Base-by-base conservation (phyloP, 108 stramenopile genomes). In the Hondaea fermentalgiana region DNA sequence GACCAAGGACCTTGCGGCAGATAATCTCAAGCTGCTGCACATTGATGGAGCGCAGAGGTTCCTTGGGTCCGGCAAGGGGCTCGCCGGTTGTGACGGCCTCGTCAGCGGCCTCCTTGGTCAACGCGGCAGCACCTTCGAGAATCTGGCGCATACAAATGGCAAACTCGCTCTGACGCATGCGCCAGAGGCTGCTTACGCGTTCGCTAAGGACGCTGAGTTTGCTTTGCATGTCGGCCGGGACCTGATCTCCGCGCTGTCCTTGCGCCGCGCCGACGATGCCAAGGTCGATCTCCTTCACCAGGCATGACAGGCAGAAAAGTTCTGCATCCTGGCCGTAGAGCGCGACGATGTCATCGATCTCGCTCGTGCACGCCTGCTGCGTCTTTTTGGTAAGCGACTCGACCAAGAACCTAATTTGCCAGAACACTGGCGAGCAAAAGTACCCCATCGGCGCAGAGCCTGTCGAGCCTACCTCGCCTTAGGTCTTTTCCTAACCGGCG, bases 371-470 rank as follows among this genome's bases (percentile, higher is more conserved):
- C 5, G 57, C 57, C 16, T 87, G 23, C 16, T 42, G 42, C 29
- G 55, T 29, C 28, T 59, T 87, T 58, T 87, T 57, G 8, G 55
- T 35, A 21, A 87, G 87, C 12, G 87, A 25, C 3, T 83, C 76
- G 49, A 47, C 45, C 76, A 83, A 4, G 4, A 83, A 83, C 49
- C 51, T 21, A 12, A 83, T 47, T 45, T 83, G 49, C 76, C 76
- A 83, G 76, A 83, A 83, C 51, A 83, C 76, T 8, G 76, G 76
- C 76, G 76, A 83, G 51, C 49, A 47, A 83, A 83, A 83, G 76
- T 83, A 83, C n/a, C 76, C 76, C 76, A 83, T 83, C 76, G 35
- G 35, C 35, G 35, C 35, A 35, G 35, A 35, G 35, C 35, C 35
- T 35, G 35, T 35, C 35, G 0, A 35, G 35, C 35, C 35, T 35